Conservation (phyloP, 75 land plant genomes). For the Isoetes taiwanensis region DNA sequence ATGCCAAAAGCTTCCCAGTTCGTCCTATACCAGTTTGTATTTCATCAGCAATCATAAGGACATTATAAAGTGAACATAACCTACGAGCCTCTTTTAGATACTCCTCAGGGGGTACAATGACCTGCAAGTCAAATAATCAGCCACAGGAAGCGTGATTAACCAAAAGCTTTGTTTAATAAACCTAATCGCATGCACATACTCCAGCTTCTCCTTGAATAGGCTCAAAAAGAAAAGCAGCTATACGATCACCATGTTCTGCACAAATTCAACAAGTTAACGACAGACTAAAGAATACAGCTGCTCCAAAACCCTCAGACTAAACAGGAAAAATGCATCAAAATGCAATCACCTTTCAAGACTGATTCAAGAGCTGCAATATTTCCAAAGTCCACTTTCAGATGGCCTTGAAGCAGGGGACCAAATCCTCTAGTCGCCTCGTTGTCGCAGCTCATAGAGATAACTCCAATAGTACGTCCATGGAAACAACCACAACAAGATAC, state of each 20-base stretch:
- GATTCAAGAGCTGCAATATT: constrained; percentile 58
- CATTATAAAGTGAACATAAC: constrained; percentile 69
- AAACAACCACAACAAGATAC: constrained; percentile 99
- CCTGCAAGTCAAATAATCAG: constrained; percentile 30
- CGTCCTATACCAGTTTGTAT: constrained; percentile 93
- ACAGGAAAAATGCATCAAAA: not conserved
- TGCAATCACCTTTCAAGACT: constrained; percentile 53
- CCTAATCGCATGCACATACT: constrained; percentile 30
- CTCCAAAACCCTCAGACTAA: no score
- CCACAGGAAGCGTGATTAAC: not conserved
- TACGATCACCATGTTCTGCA: constrained; percentile 63
- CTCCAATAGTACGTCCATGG: constrained; percentile 95
- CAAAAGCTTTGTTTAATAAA: not conserved
- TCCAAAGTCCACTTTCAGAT: constrained; percentile 91
- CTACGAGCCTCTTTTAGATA: constrained; percentile 76
- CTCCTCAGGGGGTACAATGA: constrained; percentile 88
- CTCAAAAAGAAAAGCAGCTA: constrained; percentile 93
- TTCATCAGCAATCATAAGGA: constrained; percentile 99
- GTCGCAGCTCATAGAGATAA: constrained; percentile 99
- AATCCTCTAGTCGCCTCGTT: constrained; percentile 96
- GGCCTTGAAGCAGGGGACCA: constrained; percentile 78
- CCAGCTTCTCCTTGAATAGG: constrained; percentile 99
- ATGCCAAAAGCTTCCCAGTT: constrained; percentile 82
- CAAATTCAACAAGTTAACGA: no score
- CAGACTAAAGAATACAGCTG: no score